These are phyloP conservation scores for Phellopilus nigrolimitatus DNA, from an alignment of 1,284 basidiomycete species.

Conservation along the genomic window DNA sequence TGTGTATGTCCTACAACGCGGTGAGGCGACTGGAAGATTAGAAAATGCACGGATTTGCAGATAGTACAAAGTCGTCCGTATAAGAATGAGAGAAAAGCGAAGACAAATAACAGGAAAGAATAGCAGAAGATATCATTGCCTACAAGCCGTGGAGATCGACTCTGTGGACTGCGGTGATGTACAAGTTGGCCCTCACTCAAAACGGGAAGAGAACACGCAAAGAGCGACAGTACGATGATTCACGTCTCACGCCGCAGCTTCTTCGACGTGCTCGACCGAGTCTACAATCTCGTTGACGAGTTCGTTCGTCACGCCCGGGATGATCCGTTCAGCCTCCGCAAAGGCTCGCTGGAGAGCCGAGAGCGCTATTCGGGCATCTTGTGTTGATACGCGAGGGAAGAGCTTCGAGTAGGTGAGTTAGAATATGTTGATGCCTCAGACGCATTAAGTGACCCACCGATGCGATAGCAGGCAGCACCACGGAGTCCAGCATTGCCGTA, in stretches of 20 bases:
- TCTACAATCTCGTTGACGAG: slow-evolving; percentile 84
- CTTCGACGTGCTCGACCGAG: slow-evolving; percentile 86
- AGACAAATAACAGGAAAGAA: too few relatives aligned
- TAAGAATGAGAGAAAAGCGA: too few relatives aligned
- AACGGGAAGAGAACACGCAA: too few relatives aligned
- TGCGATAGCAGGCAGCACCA: slow-evolving; percentile 87
- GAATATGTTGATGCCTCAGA: not conserved
- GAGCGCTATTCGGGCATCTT: slow-evolving; percentile 80
- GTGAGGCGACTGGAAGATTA: too few relatives aligned
- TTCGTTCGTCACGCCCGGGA: slow-evolving; percentile 78
- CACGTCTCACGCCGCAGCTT: slow-evolving; percentile 40
- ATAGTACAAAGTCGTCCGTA: too few relatives aligned
- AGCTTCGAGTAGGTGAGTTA: slow-evolving; percentile 49
- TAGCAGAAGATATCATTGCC: too few relatives aligned
- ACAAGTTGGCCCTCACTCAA: too few relatives aligned
- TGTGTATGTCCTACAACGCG: too few relatives aligned
- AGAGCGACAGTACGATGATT: too few relatives aligned
- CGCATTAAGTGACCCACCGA: slow-evolving; percentile 55
- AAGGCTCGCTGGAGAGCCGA: slow-evolving; percentile 85
- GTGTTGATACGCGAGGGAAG: slow-evolving; percentile 82
- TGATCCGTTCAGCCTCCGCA: slow-evolving; percentile 86
- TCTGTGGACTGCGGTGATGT: too few relatives aligned
- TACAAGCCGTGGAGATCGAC: too few relatives aligned
- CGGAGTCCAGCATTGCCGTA: slow-evolving; percentile 90
- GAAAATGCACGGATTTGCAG: too few relatives aligned